These are phyloP conservation scores for Penicillium bialowiezense DNA, from an alignment of 495 filamentous ascomycete species.

Conservation along the genomic window DNA sequence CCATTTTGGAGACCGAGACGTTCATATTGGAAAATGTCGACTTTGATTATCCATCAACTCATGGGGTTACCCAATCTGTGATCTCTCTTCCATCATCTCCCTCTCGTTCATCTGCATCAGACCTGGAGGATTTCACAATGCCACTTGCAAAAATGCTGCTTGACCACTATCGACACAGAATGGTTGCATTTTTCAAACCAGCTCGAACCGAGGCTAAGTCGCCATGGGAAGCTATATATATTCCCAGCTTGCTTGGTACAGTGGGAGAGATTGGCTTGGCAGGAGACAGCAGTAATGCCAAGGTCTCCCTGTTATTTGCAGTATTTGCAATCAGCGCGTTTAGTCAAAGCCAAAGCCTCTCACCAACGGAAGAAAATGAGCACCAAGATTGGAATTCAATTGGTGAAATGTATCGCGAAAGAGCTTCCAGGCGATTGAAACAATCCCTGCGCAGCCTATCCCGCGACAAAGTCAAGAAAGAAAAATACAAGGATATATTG, in stretches of 20 bases:
- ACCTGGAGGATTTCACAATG: neutral
- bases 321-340: neutral
- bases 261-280: neutral
- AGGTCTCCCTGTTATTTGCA: neutral
- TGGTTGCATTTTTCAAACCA: conserved; percentile 1
- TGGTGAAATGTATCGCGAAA: conserved; percentile 1
- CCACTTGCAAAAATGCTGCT: neutral
- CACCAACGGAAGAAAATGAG: neutral
- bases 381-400: neutral
- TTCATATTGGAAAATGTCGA: neutral
- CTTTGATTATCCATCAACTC: neutral
- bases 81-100: neutral
- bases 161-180: neutral
- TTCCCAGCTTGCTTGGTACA: neutral
- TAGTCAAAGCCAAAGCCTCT: neutral
- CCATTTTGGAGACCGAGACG: neutral
- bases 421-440: conserved; percentile 3
- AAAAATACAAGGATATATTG: conserved; percentile 2
- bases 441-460: neutral
- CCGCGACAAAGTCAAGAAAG: neutral
- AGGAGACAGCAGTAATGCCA: neutral
- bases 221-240: conserved; percentile 5
- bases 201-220: neutral
- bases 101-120: neutral
- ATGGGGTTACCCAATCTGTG: neutral